A percentile compares a stretch with the other conserved stretches of the same genome.
Conservation (phyloP, 192 early-diverging fungal genomes). For the Globomyces pollinis-pini region DNA sequence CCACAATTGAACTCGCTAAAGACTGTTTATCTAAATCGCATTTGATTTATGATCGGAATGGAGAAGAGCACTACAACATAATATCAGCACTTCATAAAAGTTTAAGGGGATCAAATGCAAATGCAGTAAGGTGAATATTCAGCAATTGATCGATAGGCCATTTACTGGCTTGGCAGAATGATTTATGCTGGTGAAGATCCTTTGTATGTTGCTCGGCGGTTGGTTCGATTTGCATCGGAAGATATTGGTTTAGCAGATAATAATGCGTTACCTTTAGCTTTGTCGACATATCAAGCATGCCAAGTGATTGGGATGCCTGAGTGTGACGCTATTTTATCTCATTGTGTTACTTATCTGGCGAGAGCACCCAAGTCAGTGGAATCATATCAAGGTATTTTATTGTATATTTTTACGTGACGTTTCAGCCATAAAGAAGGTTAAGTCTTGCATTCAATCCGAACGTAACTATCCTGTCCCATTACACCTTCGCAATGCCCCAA, state of each 20-base stretch:
- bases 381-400: slow-evolving; percentile 63
- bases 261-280: slow-evolving; percentile 62
- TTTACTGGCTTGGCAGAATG: slow-evolving; percentile 91
- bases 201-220: slow-evolving; percentile 71
- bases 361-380: slow-evolving; percentile 78
- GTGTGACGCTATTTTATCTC: slow-evolving; percentile 77
- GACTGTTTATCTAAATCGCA: slow-evolving; percentile 71
- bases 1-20: slow-evolving; percentile 46
- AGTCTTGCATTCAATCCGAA: slow-evolving; percentile 49
- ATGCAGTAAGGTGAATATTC: no score
- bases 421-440: slow-evolving; percentile 62
- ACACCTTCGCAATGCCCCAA: slow-evolving; percentile 79
- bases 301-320: slow-evolving; percentile 89
- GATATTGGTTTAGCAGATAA: slow-evolving; percentile 85
- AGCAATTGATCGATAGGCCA: no score
- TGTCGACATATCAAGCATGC: slow-evolving; percentile 73
- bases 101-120: slow-evolving; percentile 72
- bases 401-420: no score
- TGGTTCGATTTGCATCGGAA: slow-evolving; percentile 76
- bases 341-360: slow-evolving; percentile 67
- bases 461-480: slow-evolving; percentile 73
- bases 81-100: slow-evolving; percentile 85
- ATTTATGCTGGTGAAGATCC: slow-evolving; percentile 85
- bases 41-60: slow-evolving; percentile 70
- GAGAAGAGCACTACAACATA: slow-evolving; percentile 85